Conservation (phyloP, 106 monocot genomes). For the Triglochin maritima region DNA sequence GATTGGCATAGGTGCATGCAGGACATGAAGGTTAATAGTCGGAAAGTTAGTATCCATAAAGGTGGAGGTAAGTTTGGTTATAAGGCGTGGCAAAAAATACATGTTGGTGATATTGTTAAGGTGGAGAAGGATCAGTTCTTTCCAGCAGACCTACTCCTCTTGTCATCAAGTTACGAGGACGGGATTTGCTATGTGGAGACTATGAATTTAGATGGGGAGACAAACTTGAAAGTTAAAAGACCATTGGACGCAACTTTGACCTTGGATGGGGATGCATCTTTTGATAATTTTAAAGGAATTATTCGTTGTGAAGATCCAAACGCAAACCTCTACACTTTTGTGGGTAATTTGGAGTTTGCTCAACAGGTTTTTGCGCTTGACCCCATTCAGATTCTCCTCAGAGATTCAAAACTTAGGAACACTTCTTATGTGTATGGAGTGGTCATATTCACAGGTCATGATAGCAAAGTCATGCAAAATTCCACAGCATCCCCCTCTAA, state of each 20-base stretch:
- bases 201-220: slow-evolving; percentile 98
- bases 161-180: slow-evolving; percentile 90
- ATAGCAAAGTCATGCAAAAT: slow-evolving; percentile 96
- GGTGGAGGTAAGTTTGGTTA: slow-evolving; percentile 46
- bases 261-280: slow-evolving; percentile 58
- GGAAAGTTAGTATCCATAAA: slow-evolving; percentile 51
- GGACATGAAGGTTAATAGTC: slow-evolving; percentile 79
- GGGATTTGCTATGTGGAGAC: slow-evolving; percentile 97
- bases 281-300: slow-evolving; percentile 54
- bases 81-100: slow-evolving; percentile 56
- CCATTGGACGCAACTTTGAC: slow-evolving; percentile 68
- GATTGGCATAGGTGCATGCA: slow-evolving; percentile 76
- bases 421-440: slow-evolving; percentile 80
- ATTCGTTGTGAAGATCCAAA: slow-evolving; percentile 91
- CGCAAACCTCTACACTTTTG: slow-evolving; percentile 72
- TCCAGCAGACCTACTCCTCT: slow-evolving; percentile 72
- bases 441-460: slow-evolving; percentile 90
- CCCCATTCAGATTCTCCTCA: slow-evolving; percentile 78
- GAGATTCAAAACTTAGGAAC: slow-evolving; percentile 94
- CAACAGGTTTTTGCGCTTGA: slow-evolving; percentile 59
- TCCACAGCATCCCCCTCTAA: slow-evolving; percentile 81
- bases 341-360: slow-evolving; percentile 86
- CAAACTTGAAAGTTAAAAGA: slow-evolving; percentile 89
- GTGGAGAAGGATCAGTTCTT: slow-evolving; percentile 87
- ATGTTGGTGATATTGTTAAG: slow-evolving; percentile 72